Conservation (phyloP, 768 basidiomycete species). For the Candolleomyces eurysporus region DNA sequence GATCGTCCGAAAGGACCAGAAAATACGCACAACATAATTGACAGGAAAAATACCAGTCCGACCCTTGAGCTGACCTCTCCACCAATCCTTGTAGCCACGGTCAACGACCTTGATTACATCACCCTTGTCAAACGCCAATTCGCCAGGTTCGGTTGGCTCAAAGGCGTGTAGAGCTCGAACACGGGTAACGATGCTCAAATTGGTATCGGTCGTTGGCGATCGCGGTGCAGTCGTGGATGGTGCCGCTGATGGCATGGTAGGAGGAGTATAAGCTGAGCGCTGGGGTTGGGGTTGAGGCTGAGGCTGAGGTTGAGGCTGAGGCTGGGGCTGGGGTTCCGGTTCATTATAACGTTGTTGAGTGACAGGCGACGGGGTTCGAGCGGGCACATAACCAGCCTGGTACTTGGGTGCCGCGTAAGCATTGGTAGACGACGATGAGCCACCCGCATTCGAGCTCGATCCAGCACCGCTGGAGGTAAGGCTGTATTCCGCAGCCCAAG, state of each 20-base stretch:
- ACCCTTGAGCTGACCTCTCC: slow-evolving; percentile 88
- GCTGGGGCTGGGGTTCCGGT: slow-evolving; percentile 16
- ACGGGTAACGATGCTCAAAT: slow-evolving; percentile 60
- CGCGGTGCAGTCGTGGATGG: slow-evolving; percentile 17
- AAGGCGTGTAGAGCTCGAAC: slow-evolving; percentile 90
- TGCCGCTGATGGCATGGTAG: slow-evolving; percentile 8
- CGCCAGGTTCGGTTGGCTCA: slow-evolving; percentile 82
- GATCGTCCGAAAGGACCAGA: slow-evolving; percentile 1
- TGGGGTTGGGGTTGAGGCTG: slow-evolving; percentile 12
- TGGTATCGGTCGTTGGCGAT: slow-evolving; percentile 12
- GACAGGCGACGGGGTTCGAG: slow-evolving; percentile 45
- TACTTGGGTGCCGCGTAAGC: slow-evolving; percentile 36
- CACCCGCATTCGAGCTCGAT: neutral
- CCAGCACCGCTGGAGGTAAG: slow-evolving; percentile 20
- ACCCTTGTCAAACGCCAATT: slow-evolving; percentile 88
- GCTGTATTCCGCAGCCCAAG: slow-evolving; percentile 46
- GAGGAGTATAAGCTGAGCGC: neutral
- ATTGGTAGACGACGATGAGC: slow-evolving; percentile 6
- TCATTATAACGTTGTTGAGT: slow-evolving; percentile 23
- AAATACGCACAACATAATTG: slow-evolving; percentile 80
- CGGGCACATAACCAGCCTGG: slow-evolving; percentile 57
- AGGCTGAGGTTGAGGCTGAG: slow-evolving; percentile 5
- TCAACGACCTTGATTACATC: slow-evolving; percentile 95
- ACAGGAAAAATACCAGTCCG: slow-evolving; percentile 95
- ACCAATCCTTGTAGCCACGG: slow-evolving; percentile 94